Percentiles rank a stretch among this genome's conserved stretches.
Conservation (phyloP, 305 asterid species). For the Fraxinus greggii region DNA sequence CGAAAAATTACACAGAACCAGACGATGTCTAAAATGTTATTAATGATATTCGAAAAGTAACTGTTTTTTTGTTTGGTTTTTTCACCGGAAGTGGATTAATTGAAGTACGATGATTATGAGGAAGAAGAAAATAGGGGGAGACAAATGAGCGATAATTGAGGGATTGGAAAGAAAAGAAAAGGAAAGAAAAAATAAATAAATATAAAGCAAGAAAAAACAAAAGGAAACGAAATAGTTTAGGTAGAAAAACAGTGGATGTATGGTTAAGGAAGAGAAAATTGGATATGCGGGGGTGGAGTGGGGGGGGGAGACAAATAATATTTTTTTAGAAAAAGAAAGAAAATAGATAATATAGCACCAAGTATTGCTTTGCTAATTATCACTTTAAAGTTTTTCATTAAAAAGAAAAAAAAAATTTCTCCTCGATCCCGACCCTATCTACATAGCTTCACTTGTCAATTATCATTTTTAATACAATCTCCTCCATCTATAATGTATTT, state of each 20-base stretch:
- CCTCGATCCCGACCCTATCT: not conserved
- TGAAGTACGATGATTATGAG: slow-evolving; percentile 23
- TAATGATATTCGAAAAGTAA: slow-evolving; percentile 12
- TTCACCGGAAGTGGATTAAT: slow-evolving; percentile 11
- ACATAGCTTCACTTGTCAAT: not conserved
- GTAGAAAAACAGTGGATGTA: slow-evolving; percentile 34
- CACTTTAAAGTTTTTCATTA: not conserved
- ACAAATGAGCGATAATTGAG: slow-evolving; percentile 66
- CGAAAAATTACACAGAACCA: slow-evolving; percentile 31
- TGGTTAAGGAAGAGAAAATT: slow-evolving; percentile 2
- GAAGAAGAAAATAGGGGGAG: slow-evolving; percentile 27
- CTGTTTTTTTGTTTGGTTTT: slow-evolving; percentile 10
- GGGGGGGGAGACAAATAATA: not conserved
- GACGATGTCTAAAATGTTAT: slow-evolving; percentile 25
- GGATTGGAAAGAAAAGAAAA: slow-evolving; percentile 30
- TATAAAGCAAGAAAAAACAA: slow-evolving; percentile 1
- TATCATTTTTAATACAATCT: not conserved
- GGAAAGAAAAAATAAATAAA: not conserved
- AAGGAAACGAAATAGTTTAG: slow-evolving; percentile 21
- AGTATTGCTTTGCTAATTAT: not conserved
- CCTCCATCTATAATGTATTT: not conserved
- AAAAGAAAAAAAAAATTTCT: not conserved
- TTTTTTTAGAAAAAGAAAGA: not conserved
- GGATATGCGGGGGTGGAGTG: not conserved
- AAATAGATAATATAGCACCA: not conserved